Conservation (phyloP, 768 basidiomycete genomes). For the Boletus sp. region DNA sequence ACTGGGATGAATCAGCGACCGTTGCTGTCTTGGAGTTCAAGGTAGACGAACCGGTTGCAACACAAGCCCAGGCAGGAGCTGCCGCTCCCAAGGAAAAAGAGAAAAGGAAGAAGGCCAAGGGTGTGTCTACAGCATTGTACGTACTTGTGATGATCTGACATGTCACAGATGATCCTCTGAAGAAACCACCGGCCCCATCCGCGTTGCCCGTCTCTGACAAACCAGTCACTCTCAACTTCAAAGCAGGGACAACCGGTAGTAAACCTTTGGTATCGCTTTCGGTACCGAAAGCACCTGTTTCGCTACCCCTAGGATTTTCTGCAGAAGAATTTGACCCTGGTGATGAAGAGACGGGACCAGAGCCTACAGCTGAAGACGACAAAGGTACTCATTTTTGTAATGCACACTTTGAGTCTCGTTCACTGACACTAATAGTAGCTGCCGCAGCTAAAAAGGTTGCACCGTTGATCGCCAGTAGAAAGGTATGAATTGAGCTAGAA, state of each 20-base stretch:
- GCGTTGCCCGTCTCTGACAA: conserved; percentile 73
- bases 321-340: conserved; percentile 52
- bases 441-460: conserved; percentile 67
- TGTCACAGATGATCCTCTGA: conserved; percentile 34
- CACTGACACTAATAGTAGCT: conserved; percentile 31
- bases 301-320: conserved; percentile 62
- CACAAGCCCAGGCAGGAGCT: conserved; percentile 23
- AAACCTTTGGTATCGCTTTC: conserved; percentile 24
- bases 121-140: conserved; percentile 27
- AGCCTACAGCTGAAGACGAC: conserved; percentile 47
- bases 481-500: conserved; percentile 44
- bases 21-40: conserved; percentile 76
- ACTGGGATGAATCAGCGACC: conserved; percentile 90
- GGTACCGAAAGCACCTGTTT: conserved; percentile 35
- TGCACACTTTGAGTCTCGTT: background rate
- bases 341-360: conserved; percentile 44
- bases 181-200: conserved; percentile 55
- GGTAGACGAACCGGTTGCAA: conserved; percentile 54
- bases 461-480: conserved; percentile 81
- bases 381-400: conserved; percentile 23
- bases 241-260: conserved; percentile 32
- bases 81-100: conserved; percentile 61
- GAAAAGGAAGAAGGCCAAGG: conserved; percentile 55
- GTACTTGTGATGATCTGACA: conserved; percentile 10
- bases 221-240: conserved; percentile 78